Evolutionary conservation across 345 rosid genomes (phyloP).

Genomic region (Populus euphratica): DNA sequence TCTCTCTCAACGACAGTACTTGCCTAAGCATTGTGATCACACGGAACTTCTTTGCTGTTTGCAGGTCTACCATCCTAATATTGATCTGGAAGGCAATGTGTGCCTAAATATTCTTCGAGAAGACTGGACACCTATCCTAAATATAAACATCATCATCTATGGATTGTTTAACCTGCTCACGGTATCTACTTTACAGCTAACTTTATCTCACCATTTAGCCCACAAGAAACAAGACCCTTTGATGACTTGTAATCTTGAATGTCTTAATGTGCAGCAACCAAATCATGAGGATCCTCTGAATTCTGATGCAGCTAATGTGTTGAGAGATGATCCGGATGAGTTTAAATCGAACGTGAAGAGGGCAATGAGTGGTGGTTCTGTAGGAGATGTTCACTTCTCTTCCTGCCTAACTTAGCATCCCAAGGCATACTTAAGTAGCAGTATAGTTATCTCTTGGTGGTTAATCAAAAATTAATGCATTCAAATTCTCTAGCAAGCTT

Average conservation of each 20-base stretch:
- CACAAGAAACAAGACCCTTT: not conserved
- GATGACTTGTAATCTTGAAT: not conserved
- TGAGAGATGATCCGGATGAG: not conserved
- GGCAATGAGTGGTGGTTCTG: not conserved
- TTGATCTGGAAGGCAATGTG: not conserved
- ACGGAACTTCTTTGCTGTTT: not conserved
- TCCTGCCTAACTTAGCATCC: not conserved
- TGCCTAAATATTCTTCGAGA: slow-evolving; percentile 1
- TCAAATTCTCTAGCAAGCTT: too few species aligned
- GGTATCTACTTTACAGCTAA: not conserved
- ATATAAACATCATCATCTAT: not conserved
- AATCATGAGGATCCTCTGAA: not conserved
- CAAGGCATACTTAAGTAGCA: not conserved
- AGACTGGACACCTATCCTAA: not conserved
- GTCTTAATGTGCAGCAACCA: not conserved
- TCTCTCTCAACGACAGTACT: not conserved
- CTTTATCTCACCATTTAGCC: not conserved
- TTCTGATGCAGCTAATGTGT: not conserved
- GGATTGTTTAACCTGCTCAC: not conserved
- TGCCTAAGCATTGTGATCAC: not conserved
- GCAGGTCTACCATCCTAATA: not conserved
- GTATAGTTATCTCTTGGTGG: not conserved
- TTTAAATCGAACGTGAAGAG: not conserved
- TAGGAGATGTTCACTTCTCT: not conserved
- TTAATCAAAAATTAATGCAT: not conserved